Evolutionary conservation across 169 alveolate species (phyloP).

Genomic region (Plasmodium ovale): DNA sequence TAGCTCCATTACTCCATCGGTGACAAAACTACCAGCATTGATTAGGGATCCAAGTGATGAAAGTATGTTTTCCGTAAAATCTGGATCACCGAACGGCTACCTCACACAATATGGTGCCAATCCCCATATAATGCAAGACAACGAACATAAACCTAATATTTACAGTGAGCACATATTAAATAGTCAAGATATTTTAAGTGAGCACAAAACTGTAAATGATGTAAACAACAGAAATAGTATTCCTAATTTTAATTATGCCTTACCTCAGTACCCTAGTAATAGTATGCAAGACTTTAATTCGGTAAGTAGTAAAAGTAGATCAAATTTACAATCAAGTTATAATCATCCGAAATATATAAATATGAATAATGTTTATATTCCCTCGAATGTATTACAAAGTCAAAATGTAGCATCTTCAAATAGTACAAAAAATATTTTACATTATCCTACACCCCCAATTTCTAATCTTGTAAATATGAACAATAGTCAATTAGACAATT

Average conservation of each 20-base stretch:
- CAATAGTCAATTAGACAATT: slow-evolving; percentile 13
- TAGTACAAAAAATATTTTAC: slow-evolving; percentile 2
- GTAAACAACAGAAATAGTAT: slow-evolving; percentile 28
- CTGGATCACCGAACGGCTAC: slow-evolving; percentile 35
- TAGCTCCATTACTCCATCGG: background rate
- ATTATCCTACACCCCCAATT: slow-evolving; percentile 17
- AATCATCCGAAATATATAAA: slow-evolving; percentile 12
- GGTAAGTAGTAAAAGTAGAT: slow-evolving; percentile 23
- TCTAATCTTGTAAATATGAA: slow-evolving; percentile 30
- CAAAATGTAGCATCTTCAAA: slow-evolving; percentile 21
- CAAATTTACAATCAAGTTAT: slow-evolving; percentile 38
- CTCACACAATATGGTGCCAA: slow-evolving; percentile 9
- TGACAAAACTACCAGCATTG: background rate
- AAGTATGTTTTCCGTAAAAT: slow-evolving; percentile 8
- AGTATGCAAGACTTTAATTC: slow-evolving; percentile 24
- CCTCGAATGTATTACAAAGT: slow-evolving; percentile 29
- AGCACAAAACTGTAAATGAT: background rate
- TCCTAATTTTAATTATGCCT: slow-evolving; percentile 21
- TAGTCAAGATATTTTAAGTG: slow-evolving; percentile 23
- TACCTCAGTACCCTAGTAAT: slow-evolving; percentile 13
- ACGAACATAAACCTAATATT: no score
- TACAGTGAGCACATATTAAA: no score
- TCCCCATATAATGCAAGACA: slow-evolving; percentile 14
- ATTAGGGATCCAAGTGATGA: slow-evolving; percentile 32
- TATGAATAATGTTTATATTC: slow-evolving; percentile 22